These are phyloP conservation scores for Penicillium roqueforti DNA, from an alignment of 495 filamentous ascomycete species.

Conservation along the genomic window DNA sequence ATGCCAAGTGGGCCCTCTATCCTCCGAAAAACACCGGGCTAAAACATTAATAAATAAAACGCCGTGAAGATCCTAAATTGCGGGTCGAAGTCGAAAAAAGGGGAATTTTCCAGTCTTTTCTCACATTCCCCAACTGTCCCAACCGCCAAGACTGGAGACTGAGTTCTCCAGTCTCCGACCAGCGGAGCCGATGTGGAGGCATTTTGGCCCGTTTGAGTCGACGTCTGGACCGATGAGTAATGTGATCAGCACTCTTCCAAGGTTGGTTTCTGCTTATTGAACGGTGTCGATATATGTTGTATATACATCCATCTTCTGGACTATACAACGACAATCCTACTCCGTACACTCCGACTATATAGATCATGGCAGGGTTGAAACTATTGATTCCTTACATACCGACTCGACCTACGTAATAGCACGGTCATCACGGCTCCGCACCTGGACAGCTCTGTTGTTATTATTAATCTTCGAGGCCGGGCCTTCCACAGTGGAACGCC, in stretches of 20 bases:
- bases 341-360: no score
- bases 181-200: conserved; percentile 2
- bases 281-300: no score
- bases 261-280: no score
- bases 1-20: not conserved
- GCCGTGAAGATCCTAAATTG: not conserved
- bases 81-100: not conserved
- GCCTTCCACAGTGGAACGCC: not conserved
- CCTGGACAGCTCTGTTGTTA: not conserved
- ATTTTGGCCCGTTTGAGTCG: not conserved
- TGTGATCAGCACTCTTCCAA: not conserved
- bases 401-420: not conserved
- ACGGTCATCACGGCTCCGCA: not conserved
- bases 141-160: conserved; percentile 3
- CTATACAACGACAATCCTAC: no score
- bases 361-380: no score
- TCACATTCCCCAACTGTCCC: conserved; percentile 4
- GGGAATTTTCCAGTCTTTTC: conserved; percentile 2
- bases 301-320: no score
- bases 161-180: conserved; percentile 2
- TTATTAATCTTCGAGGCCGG: conserved; percentile 4
- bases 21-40: not conserved
- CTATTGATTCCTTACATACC: not conserved
- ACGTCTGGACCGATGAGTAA: not conserved
- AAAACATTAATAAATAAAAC: not conserved